phyloP scores from a whole-genome alignment of 345 rosid species.

The Bruguiera parviflora region DNA sequence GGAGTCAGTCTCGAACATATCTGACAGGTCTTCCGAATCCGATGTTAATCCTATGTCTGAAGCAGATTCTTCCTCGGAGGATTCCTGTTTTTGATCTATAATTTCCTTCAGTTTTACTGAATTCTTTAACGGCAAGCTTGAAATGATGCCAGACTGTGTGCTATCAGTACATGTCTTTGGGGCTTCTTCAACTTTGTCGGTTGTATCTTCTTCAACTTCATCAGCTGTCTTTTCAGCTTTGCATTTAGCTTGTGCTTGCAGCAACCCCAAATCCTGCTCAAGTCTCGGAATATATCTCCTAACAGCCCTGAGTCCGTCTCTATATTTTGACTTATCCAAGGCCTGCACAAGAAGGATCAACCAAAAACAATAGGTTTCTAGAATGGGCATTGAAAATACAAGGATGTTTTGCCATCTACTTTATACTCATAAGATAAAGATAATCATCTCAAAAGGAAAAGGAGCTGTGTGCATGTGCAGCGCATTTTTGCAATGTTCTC shows the following conservation, averaged over 20 bases:
- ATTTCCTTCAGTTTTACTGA: slow-evolving; percentile 51
- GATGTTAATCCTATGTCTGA: slow-evolving; percentile 42
- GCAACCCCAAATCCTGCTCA: slow-evolving; percentile 76
- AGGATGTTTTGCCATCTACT: background rate
- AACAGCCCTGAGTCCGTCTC: slow-evolving; percentile 82
- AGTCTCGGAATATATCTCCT: slow-evolving; percentile 77
- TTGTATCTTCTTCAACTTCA: background rate
- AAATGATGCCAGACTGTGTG: slow-evolving; percentile 13
- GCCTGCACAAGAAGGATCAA: slow-evolving; percentile 36
- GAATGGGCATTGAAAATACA: background rate
- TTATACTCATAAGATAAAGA: background rate
- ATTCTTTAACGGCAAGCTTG: slow-evolving; percentile 25
- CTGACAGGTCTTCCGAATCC: slow-evolving; percentile 76
- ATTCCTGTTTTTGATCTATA: slow-evolving; percentile 38
- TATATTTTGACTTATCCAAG: slow-evolving; percentile 78
- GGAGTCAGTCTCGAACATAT: slow-evolving; percentile 79
- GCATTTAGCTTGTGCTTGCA: slow-evolving; percentile 44
- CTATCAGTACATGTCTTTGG: slow-evolving; percentile 12
- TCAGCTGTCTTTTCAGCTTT: slow-evolving; percentile 28
- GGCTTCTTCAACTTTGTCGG: slow-evolving; percentile 16
- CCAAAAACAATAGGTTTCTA: background rate
- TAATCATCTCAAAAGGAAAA: slow-evolving; percentile 1
- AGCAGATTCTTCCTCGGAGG: slow-evolving; percentile 39
- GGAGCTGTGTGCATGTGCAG: background rate
- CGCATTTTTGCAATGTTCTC: too few relatives aligned